Evolutionary conservation across 176 grass and related monocot species (phyloP), one percentile per base, ranked within the genome.

Genomic region (Triticum turgidum): DNA sequence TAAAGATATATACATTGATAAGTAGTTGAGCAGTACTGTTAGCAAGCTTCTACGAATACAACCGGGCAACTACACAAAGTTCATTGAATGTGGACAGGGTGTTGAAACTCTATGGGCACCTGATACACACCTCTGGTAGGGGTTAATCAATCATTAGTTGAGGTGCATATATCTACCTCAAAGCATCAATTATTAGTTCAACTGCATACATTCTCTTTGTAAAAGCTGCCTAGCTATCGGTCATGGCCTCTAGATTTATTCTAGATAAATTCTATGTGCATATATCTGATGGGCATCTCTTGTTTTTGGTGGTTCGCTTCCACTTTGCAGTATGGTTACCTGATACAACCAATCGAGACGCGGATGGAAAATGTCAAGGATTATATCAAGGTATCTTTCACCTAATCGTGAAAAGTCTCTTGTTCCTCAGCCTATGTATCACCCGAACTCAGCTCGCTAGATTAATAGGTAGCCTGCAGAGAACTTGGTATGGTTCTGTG

Each of bases 271-370:
- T 59, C 54, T 59, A 1, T 30, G 2, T 73, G 69, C 6, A 7
- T 13, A 11, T 25, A 20, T 68, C 21, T 91, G 76, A 91, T 51
- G 47, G 18, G 14, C 59, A 80, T 51, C 35, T 84, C 20, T 30
- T 54, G 21, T 17, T 70, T 84, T 80, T 80, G 13, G 34, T 7
- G 38, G 17, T 30, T 32, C 69, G 24, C 56, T 13, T 69, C 80
- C 92, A 99, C 30, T 76, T 13, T 69, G 82, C 92, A 99, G 94
- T 94, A 91, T 82, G 89, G 94, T 41, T 24, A 85, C 80, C 85
- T 99, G 74, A 99, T 99, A 91, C 88, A 99, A 56, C 94, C 92
- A 39, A 88, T 99, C 85, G 87, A 93, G 69, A 90, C 52, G 73
- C 91, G 97, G 12, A 93, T 96, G 89, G 80, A 96, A 89, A 92